A percentile compares a stretch with the other conserved stretches of the same genome.
These are phyloP conservation scores for Fusarium palustre DNA, from an alignment of 2,329 filamentous ascomycete species.

Conservation along the genomic window DNA sequence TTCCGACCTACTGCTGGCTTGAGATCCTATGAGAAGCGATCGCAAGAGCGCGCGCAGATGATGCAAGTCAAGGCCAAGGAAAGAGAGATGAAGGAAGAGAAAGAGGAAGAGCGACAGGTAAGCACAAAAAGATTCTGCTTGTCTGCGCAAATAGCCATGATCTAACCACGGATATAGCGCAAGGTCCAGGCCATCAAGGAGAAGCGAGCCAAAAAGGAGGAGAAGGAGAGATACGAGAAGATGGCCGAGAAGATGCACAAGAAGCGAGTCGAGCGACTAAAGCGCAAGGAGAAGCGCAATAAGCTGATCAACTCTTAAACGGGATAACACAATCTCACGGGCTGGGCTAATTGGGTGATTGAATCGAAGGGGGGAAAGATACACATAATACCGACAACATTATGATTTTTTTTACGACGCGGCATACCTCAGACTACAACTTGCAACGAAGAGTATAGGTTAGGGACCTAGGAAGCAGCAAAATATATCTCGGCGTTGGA, in stretches of 20 bases:
- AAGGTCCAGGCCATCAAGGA: conserved; percentile 85
- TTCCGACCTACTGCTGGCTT: conserved; percentile 86
- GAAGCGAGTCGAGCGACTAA: conserved; percentile 92
- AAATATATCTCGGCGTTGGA: conserved; percentile 33
- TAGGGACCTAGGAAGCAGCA: conserved; percentile 29
- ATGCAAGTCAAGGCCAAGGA: conserved; percentile 90
- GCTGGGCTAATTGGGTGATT: not conserved
- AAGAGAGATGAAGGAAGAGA: conserved; percentile 95
- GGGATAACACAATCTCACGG: not conserved
- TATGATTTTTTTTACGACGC: conserved; percentile 45
- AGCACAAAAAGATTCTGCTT: conserved; percentile 38
- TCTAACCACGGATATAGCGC: conserved; percentile 62
- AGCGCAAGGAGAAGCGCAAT: conserved; percentile 96
- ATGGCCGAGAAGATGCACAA: conserved; percentile 98
- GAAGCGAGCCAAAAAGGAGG: conserved; percentile 87
- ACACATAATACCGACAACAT: conserved; percentile 26
- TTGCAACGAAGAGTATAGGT: conserved; percentile 15
- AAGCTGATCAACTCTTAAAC: conserved; percentile 77
- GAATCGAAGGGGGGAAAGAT: not conserved
- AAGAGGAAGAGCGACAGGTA: conserved; percentile 88
- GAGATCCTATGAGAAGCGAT: conserved; percentile 81
- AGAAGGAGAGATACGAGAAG: conserved; percentile 91
- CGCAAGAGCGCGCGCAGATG: conserved; percentile 75
- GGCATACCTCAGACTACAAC: conserved; percentile 31
- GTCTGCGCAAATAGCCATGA: not conserved